phyloP scores from a whole-genome alignment of 164 flowering plant genomes.

The Kingdonia uniflora region DNA sequence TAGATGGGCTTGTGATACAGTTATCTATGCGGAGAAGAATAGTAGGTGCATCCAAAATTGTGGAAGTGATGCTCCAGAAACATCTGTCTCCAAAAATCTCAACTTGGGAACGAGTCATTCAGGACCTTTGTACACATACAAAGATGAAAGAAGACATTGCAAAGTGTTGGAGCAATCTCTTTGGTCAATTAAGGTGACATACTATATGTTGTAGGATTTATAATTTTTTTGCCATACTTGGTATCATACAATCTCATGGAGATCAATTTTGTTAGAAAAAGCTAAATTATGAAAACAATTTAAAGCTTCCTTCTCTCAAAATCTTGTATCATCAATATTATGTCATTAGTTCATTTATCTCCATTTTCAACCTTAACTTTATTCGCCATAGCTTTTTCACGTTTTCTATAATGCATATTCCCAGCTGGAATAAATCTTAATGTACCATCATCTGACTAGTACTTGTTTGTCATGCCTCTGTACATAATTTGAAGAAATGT shows the following conservation, averaged over 20 bases:
- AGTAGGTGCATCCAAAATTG: conserved; percentile 43
- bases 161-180: conserved; percentile 40
- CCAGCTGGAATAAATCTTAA: no score
- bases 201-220: conserved; percentile 13
- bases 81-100: conserved; percentile 44
- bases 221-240: conserved; percentile 6
- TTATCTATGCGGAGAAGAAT: conserved; percentile 40
- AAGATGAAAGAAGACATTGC: conserved; percentile 41
- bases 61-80: conserved; percentile 75
- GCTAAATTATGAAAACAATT: background rate
- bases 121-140: conserved; percentile 44
- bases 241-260: conserved; percentile 9
- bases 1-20: conserved; percentile 65
- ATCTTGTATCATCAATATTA: background rate
- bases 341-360: no score
- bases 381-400: no score
- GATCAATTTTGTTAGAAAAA: conserved; percentile 5
- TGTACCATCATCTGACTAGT: no score
- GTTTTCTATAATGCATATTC: no score
- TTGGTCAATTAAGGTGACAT: conserved; percentile 18
- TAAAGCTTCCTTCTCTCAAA: background rate
- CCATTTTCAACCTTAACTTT: no score
- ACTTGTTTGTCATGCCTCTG: no score
- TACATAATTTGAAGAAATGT: no score
- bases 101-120: conserved; percentile 54